Evolutionary conservation across 1,284 basidiomycete species (phyloP).

Genomic region (Rhodotorula sp.): DNA sequence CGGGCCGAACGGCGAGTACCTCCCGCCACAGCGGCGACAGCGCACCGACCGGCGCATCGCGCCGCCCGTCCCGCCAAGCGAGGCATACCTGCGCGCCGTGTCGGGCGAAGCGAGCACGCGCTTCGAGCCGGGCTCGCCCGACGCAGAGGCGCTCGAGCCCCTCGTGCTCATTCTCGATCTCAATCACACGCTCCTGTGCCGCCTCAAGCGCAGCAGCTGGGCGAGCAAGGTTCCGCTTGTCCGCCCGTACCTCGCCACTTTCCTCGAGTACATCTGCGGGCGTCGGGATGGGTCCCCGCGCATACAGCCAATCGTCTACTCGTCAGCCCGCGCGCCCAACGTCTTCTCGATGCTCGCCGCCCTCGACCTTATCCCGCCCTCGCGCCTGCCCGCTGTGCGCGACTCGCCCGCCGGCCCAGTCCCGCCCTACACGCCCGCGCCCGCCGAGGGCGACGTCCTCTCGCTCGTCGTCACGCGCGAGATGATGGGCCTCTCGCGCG

Average conservation of each 20-base stretch:
- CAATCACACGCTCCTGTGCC: slow-evolving; percentile 38
- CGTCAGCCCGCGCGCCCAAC: slow-evolving; percentile 29
- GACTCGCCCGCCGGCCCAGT: background rate
- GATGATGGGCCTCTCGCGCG: slow-evolving; percentile 28
- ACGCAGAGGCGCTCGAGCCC: slow-evolving; percentile 2
- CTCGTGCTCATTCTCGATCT: slow-evolving; percentile 33
- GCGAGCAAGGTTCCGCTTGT: slow-evolving; percentile 27
- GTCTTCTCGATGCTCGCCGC: slow-evolving; percentile 35
- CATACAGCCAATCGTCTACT: slow-evolving; percentile 27
- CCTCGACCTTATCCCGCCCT: slow-evolving; percentile 22
- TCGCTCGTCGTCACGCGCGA: slow-evolving; percentile 28
- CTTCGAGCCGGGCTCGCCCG: background rate
- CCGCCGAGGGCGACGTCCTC: slow-evolving; percentile 26
- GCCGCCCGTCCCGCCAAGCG: background rate
- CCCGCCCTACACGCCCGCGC: slow-evolving; percentile 2
- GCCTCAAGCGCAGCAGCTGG: slow-evolving; percentile 4
- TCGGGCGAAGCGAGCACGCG: background rate
- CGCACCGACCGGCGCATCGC: background rate
- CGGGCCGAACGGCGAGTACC: background rate
- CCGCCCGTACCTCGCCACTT: slow-evolving; percentile 37
- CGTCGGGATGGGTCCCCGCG: background rate
- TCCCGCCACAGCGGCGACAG: slow-evolving; percentile 8
- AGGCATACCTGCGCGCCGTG: slow-evolving; percentile 14
- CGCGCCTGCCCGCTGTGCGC: background rate
- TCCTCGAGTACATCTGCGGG: slow-evolving; percentile 32